Evolutionary conservation across 2,329 filamentous ascomycete genomes (phyloP), one percentile per base, ranked within the genome.

Genomic region (Cadophora sp.): DNA sequence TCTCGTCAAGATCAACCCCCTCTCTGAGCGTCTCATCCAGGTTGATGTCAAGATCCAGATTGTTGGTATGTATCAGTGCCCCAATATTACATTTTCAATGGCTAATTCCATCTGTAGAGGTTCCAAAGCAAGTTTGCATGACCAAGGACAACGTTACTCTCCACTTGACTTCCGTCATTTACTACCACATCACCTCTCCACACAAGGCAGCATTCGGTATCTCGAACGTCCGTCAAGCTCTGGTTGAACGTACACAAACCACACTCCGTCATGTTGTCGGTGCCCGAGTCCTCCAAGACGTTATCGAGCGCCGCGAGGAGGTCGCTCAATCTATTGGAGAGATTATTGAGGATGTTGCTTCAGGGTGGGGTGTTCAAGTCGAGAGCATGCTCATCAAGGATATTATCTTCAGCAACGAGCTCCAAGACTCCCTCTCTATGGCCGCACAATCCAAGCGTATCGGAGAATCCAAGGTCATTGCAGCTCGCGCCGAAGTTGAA

Each of bases 21-120:
- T 98, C 64, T 95, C 91, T 75, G 96, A 99, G 84, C 88, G 85
- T 66, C 86, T 99, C 50, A 90, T 93, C 73, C 93, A 96, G 76
- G 91, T 99, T 78, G 96, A 99, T 79, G 96, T 99, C 82, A 99
- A 98, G 89, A 97, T 98, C 74, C 96, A 99, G 83, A 97, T 97
- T 72, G 93, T 96, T 79, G 85, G 82, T 84, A 80, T 65, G 82
- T 80, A 68, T 22, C 4, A 24, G 1, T 1, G 1, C 30, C 9
- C 14, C 13, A 3, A 13, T 4, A 27, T 24, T 4, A 22, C 27
- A 11, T 53, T 6, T 53, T 61, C 48, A 63, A n/a, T 36, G n/a
- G 30, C 65, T 67, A 50, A 67, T 61, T 16, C 6, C 8, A 30
- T 66, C 27, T 36, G 59, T 74, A 81, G 91, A 99, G 84, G 96